A percentile compares a stretch with the other conserved stretches of the same genome.
These are phyloP conservation scores for Trichosporon sp. DNA, from an alignment of 1,284 basidiomycete genomes.

Conservation along the genomic window DNA sequence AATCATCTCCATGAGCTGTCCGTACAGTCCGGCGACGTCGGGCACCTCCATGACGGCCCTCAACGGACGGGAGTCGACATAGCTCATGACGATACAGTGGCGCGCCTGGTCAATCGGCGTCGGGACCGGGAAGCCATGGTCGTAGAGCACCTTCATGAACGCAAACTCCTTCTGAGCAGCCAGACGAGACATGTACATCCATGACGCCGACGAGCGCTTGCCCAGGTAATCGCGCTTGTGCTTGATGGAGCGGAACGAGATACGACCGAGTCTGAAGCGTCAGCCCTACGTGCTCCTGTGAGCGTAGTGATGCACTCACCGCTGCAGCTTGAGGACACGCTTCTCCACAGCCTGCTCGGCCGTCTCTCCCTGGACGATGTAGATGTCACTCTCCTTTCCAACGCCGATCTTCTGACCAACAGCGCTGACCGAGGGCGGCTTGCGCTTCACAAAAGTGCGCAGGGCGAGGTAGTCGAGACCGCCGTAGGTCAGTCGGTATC, in stretches of 20 bases:
- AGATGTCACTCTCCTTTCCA: constrained; percentile 97
- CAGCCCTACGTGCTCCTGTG: neutral
- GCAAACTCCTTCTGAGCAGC: constrained; percentile 96
- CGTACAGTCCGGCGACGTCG: constrained; percentile 83
- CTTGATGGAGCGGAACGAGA: constrained; percentile 96
- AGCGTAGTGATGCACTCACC: constrained; percentile 52
- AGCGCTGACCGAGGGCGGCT: constrained; percentile 63
- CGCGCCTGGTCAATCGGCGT: constrained; percentile 87
- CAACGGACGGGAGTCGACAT: constrained; percentile 93
- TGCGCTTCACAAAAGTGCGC: constrained; percentile 82
- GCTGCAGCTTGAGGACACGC: constrained; percentile 86
- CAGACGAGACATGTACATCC: constrained; percentile 99
- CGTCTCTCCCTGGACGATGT: constrained; percentile 60
- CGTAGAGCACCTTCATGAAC: constrained; percentile 97
- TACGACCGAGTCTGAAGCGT: constrained; percentile 72
- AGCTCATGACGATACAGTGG: constrained; percentile 93
- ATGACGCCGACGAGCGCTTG: constrained; percentile 90
- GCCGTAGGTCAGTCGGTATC: constrained; percentile 93
- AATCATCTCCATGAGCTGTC: constrained; percentile 88
- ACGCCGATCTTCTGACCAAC: constrained; percentile 98
- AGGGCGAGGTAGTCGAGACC: constrained; percentile 96
- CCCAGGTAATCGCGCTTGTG: constrained; percentile 95
- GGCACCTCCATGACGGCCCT: constrained; percentile 81
- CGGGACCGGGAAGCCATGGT: constrained; percentile 90
- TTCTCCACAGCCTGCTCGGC: constrained; percentile 71